Base-by-base conservation (phyloP, 768 basidiomycete species). In the Trametes sanguinea region DNA sequence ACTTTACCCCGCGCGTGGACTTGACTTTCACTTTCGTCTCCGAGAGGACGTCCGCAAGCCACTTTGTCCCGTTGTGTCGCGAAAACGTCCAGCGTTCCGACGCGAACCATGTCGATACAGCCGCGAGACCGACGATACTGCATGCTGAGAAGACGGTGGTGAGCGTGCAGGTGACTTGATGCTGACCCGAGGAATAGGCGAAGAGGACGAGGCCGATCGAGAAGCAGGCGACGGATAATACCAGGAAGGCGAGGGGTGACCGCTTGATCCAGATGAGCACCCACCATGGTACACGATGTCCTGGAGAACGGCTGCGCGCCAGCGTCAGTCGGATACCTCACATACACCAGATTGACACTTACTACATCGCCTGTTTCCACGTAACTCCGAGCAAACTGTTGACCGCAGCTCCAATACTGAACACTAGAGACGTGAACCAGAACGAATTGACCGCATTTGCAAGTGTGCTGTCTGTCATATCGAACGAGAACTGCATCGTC, bases 281-380 rank as follows among this genome's bases (percentile, higher is more conserved):
- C 88, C 89, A 90, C 88, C 88, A 89, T 0, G 89, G 88, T 45
- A 89, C 87, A 55, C 86, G 84, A 72, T 90, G 84, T 8, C 86
- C 85, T 17, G 88, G 89, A 40, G 87, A 89, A 56, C 88, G 88
- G 70, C 88, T 89, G 53, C 9, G 59, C 54, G 64, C 43, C 67
- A 44, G 65, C 62, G 42, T 48, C 54, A 53, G 42, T 57, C 44
- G 51, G 40, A 54, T 5, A 6, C 17, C 17, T 22, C 14, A 30
- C 8, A 47, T 13, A 55, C 53, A 58, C 61, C 53, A 57, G 29
- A 48, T 22, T 1, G 37, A 6, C 1, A 83, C 87, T 65, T 74
- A 90, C 88, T 91, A 91, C 87, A 90, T 89, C 0, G 89, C 88
- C 69, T 89, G 87, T 70, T 88, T 89, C 89, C 89, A 91, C 0